Conservation (phyloP, 225 moss, liverwort and hornwort species). For the Sphagnum contortum region DNA sequence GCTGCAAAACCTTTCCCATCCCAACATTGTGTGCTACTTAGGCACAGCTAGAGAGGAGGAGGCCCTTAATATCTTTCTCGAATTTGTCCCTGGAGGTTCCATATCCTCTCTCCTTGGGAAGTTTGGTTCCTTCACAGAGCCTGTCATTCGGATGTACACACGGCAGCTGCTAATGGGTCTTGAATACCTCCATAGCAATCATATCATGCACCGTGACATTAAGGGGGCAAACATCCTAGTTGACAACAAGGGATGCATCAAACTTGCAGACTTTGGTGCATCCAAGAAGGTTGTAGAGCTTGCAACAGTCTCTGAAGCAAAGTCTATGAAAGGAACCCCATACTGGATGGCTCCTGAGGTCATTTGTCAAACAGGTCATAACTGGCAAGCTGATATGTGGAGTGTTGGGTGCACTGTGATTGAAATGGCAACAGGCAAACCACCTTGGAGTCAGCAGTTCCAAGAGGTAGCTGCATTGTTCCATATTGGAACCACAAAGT, state of each 20-base stretch:
- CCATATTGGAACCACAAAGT: slow-evolving; percentile 48
- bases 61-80: slow-evolving; percentile 90
- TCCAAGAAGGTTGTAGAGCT: slow-evolving; percentile 59
- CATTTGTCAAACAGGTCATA: slow-evolving; percentile 40
- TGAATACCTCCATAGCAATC: slow-evolving; percentile 89
- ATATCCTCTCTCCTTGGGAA: slow-evolving; percentile 90
- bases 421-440: slow-evolving; percentile 46
- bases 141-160: slow-evolving; percentile 92
- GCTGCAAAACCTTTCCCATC: slow-evolving; percentile 83
- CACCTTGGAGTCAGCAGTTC: slow-evolving; percentile 42
- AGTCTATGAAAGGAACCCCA: slow-evolving; percentile 46
- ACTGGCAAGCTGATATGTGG: slow-evolving; percentile 52
- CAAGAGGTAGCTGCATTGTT: slow-evolving; percentile 27
- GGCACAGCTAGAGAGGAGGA: slow-evolving; percentile 89
- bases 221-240: slow-evolving; percentile 96
- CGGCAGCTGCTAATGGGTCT: slow-evolving; percentile 85
- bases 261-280: slow-evolving; percentile 89
- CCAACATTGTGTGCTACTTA: slow-evolving; percentile 90
- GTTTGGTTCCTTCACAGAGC: slow-evolving; percentile 91
- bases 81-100: slow-evolving; percentile 93
- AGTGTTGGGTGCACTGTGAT: slow-evolving; percentile 48
- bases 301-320: slow-evolving; percentile 43
- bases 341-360: slow-evolving; percentile 55
- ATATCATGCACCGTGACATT: slow-evolving; percentile 92
- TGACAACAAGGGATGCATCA: slow-evolving; percentile 93